phyloP scores from a whole-genome alignment of 2,329 filamentous ascomycete genomes.

The Dactylellina drechsleri region DNA sequence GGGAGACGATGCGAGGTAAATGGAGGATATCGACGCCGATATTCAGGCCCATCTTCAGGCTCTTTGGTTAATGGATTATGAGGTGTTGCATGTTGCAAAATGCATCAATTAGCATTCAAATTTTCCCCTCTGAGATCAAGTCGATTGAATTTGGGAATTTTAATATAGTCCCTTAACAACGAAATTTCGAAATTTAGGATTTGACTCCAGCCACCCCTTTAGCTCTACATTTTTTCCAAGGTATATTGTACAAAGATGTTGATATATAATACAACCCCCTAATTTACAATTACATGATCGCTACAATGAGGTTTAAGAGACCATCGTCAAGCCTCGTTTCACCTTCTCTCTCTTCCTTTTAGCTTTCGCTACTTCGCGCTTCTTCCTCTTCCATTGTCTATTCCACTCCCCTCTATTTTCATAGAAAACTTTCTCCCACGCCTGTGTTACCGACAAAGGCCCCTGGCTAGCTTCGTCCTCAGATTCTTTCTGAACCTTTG shows the following conservation, averaged over 20 bases:
- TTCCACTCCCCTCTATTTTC: slow-evolving; percentile 73
- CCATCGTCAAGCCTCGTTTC: slow-evolving; percentile 35
- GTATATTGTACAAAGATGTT: not conserved
- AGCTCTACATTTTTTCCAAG: no score
- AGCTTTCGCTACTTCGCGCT: slow-evolving; percentile 73
- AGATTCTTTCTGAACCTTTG: slow-evolving; percentile 54
- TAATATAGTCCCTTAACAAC: no score
- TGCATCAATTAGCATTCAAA: no score
- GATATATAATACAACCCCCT: slow-evolving; percentile 6
- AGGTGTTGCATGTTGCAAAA: no score
- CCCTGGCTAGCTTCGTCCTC: slow-evolving; percentile 55
- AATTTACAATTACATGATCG: slow-evolving; percentile 13
- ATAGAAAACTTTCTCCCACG: slow-evolving; percentile 72
- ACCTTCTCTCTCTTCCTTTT: slow-evolving; percentile 70
- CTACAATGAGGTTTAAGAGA: slow-evolving; percentile 1
- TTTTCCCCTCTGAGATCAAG: no score
- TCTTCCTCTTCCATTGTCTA: slow-evolving; percentile 72
- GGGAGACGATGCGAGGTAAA: slow-evolving; percentile 56
- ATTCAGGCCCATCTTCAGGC: slow-evolving; percentile 34
- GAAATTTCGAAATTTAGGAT: no score
- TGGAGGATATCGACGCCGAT: slow-evolving; percentile 59
- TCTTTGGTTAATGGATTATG: no score
- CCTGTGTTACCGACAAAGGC: slow-evolving; percentile 28
- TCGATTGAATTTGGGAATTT: no score
- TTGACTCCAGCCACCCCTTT: no score